phyloP scores from a whole-genome alignment of 1,284 basidiomycete genomes.

The Rhodotorula sp. region DNA sequence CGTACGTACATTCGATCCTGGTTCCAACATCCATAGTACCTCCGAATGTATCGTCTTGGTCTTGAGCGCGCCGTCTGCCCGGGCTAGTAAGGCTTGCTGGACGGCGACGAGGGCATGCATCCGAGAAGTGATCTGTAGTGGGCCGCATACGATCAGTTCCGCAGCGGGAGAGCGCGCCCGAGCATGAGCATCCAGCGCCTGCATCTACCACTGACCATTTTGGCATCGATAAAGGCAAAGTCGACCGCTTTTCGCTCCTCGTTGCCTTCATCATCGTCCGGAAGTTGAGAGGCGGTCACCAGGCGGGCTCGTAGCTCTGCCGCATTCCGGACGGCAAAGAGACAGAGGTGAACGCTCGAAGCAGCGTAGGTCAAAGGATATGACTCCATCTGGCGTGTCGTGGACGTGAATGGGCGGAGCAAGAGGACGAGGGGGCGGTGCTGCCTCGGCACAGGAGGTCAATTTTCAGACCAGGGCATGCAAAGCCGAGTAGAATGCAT shows the following conservation, averaged over 20 bases:
- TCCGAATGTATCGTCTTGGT: constrained; percentile 84
- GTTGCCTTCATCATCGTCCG: constrained; percentile 64
- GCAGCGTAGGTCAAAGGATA: constrained; percentile 49
- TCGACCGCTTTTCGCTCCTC: constrained; percentile 69
- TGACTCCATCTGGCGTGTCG: constrained; percentile 50
- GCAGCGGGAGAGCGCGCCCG: too few relatives aligned
- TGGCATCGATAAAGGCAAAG: constrained; percentile 83
- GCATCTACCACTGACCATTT: constrained; percentile 52
- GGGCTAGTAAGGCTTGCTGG: constrained; percentile 71
- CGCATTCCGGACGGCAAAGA: constrained; percentile 70
- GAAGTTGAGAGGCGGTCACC: constrained; percentile 61
- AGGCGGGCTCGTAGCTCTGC: constrained; percentile 63
- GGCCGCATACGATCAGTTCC: not conserved
- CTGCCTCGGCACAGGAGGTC: not conserved
- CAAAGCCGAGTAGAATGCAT: not conserved
- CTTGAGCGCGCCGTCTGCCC: constrained; percentile 59
- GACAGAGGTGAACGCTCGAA: constrained; percentile 59
- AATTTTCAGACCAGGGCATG: too few relatives aligned
- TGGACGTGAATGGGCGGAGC: not conserved
- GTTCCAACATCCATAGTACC: constrained; percentile 76
- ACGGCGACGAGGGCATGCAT: constrained; percentile 77
- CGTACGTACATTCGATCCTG: constrained; percentile 69
- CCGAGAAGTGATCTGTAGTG: constrained; percentile 64
- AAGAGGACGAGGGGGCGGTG: not conserved
- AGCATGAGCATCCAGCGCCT: not conserved